A percentile compares a stretch with the other conserved stretches of the same genome.
These are phyloP conservation scores for Sporobolomyces phaffii DNA, from an alignment of 768 basidiomycete species.

Conservation along the genomic window DNA sequence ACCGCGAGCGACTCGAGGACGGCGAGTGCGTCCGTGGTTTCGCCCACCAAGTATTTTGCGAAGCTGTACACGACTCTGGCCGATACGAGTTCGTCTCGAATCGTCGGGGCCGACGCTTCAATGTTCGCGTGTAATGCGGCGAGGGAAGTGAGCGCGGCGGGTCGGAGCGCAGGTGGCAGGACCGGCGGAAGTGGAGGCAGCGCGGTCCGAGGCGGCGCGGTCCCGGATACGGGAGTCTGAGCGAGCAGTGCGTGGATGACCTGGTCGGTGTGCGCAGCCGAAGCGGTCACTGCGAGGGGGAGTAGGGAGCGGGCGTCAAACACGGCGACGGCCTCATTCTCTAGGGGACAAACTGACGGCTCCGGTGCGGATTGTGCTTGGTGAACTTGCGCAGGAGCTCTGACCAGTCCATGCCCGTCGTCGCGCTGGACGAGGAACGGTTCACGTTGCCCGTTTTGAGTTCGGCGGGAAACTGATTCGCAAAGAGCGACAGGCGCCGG, in stretches of 20 bases:
- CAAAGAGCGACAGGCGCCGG: conserved; percentile 2
- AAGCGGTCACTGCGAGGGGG: conserved; percentile 25
- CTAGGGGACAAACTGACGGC: conserved; percentile 1
- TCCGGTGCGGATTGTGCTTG: conserved; percentile 21
- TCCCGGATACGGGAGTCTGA: background rate
- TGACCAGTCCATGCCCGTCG: conserved; percentile 20
- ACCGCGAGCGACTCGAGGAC: background rate
- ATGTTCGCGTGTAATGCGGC: background rate
- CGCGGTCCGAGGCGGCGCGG: background rate
- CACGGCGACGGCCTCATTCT: too few species aligned
- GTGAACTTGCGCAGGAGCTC: conserved; percentile 32
- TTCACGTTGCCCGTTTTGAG: conserved; percentile 1
- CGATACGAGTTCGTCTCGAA: background rate
- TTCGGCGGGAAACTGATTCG: background rate
- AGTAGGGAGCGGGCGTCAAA: too few species aligned
- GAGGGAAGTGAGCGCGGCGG: background rate
- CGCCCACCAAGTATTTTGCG: conserved; percentile 6
- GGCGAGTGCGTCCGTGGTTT: background rate
- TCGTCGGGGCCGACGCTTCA: background rate
- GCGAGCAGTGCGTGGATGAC: conserved; percentile 3
- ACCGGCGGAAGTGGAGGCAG: background rate
- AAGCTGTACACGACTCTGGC: conserved; percentile 13
- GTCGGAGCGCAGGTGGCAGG: background rate
- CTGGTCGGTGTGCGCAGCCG: conserved; percentile 13
- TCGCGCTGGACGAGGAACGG: background rate